Percentiles rank a stretch among this genome's conserved stretches.
These are phyloP conservation scores for Trypanosoma platydactyli DNA, from an alignment of 208 protist genomes.

Conservation along the genomic window DNA sequence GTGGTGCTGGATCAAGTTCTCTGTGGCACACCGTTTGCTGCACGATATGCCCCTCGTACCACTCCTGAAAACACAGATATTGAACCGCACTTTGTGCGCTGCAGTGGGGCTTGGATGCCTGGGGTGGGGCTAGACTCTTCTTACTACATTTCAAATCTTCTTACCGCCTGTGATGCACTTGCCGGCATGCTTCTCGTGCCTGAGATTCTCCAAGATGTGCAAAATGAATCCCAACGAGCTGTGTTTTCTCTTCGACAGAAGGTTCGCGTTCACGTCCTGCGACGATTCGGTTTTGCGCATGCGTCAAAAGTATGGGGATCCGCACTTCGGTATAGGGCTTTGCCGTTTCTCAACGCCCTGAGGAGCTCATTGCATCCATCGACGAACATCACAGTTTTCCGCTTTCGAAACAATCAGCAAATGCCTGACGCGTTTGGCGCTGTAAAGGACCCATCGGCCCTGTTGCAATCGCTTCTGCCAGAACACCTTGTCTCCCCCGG, in stretches of 20 bases:
- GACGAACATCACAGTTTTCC: slow-evolving; percentile 11
- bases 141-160: slow-evolving; percentile 34
- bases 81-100: background rate
- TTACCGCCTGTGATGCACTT: slow-evolving; percentile 42
- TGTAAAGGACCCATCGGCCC: slow-evolving; percentile 12
- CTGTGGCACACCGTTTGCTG: background rate
- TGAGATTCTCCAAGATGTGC: background rate
- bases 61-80: no score
- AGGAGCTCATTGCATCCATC: slow-evolving; percentile 19
- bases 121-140: slow-evolving; percentile 40
- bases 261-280: slow-evolving; percentile 28
- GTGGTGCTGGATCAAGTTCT: slow-evolving; percentile 7
- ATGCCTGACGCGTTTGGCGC: slow-evolving; percentile 27
- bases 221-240: slow-evolving; percentile 14
- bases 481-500: slow-evolving; percentile 9
- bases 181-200: slow-evolving; percentile 25
- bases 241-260: slow-evolving; percentile 25
- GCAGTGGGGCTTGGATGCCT: slow-evolving; percentile 26
- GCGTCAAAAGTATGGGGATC: slow-evolving; percentile 24
- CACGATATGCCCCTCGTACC: background rate
- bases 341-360: slow-evolving; percentile 38
- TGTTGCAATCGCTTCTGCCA: slow-evolving; percentile 13
- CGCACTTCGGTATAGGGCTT: slow-evolving; percentile 18
- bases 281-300: slow-evolving; percentile 29
- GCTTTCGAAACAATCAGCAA: slow-evolving; percentile 21